Conservation (phyloP, 2,329 filamentous ascomycete species). For the Myriosclerotinia duriaeana region DNA sequence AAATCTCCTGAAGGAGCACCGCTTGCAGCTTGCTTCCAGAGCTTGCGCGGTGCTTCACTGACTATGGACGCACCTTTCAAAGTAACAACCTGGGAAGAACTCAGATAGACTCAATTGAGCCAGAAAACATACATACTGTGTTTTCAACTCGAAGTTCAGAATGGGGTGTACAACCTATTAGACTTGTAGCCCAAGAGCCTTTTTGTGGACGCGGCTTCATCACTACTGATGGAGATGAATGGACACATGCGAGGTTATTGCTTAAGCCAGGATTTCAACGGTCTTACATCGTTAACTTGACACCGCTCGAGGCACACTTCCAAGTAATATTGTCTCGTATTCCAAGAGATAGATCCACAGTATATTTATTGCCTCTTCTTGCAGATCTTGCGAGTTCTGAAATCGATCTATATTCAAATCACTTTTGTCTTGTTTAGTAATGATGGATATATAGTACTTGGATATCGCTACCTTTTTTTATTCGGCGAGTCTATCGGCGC, state of each 20-base stretch:
- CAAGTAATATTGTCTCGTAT: background rate
- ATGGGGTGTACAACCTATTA: constrained; percentile 44
- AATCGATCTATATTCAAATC: too few relatives aligned
- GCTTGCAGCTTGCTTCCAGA: background rate
- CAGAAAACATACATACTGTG: constrained; percentile 55
- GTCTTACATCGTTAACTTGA: constrained; percentile 59
- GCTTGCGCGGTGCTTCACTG: background rate
- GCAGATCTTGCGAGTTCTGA: background rate
- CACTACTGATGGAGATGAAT: constrained; percentile 24
- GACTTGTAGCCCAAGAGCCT: background rate
- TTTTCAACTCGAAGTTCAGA: constrained; percentile 53
- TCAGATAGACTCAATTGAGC: constrained; percentile 49
- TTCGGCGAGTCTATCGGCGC: constrained; percentile 53
- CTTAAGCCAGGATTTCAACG: constrained; percentile 53
- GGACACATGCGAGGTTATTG: constrained; percentile 40
- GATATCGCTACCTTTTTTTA: constrained; percentile 43
- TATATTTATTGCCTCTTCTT: background rate
- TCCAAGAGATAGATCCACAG: background rate
- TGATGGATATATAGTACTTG: background rate
- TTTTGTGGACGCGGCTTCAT: constrained; percentile 27
- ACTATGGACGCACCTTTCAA: constrained; percentile 8
- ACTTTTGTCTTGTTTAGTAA: background rate
- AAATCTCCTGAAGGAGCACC: constrained; percentile 40
- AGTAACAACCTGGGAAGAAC: constrained; percentile 31
- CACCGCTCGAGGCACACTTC: background rate